Evolutionary conservation across 139 green algal genomes (phyloP), one percentile per base, ranked within the genome.

Genomic region (Haematococcus lacustris): DNA sequence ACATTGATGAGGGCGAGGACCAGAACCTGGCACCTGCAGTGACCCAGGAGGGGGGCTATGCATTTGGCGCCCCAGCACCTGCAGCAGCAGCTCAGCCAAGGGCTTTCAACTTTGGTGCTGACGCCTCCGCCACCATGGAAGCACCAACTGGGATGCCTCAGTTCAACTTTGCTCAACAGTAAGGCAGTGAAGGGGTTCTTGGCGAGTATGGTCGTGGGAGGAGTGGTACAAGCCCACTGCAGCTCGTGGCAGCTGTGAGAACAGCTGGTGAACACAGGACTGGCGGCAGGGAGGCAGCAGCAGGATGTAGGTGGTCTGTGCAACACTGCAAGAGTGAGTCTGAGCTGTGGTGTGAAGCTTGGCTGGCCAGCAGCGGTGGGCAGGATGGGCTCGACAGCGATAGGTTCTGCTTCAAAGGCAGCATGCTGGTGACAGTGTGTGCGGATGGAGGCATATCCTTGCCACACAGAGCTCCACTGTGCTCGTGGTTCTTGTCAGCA

Each of bases 1-100:
- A 97, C 30, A 83, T 97, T 47, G 94, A 98, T 66, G 94, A 98
- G 39, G 92, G 91, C 26, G 94, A 98, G 70, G 95, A 95, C 63
- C 93, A 98, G 82, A 96, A 97, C 78, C 78, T 98, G 41, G 91
- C 93, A 21, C 94, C 94, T 1, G 51, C 63, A 2, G 75, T 79
- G 9, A 61, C 66, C 23, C n/a, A 25, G 17, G n/a, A n/a, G n/a
- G 68, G 68, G 9, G 17, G 28, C 26, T 80, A 80, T 35, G 62
- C 75, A 1, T 76, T 76, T 64, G 70, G 70, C 5, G 75, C 70
- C 25, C 66, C 66, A 61, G 69, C 51, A 26, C n/a, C 6, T n/a
- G 43, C n/a, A 28, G 68, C 72, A 30, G 30, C 32, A 25, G 39
- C 6, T 32, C 43, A 53, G 43, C 43, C 9, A 53, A 17, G 43